Base-by-base conservation (phyloP, 345 rosid genomes). In the Sonneratia caseolaris region DNA sequence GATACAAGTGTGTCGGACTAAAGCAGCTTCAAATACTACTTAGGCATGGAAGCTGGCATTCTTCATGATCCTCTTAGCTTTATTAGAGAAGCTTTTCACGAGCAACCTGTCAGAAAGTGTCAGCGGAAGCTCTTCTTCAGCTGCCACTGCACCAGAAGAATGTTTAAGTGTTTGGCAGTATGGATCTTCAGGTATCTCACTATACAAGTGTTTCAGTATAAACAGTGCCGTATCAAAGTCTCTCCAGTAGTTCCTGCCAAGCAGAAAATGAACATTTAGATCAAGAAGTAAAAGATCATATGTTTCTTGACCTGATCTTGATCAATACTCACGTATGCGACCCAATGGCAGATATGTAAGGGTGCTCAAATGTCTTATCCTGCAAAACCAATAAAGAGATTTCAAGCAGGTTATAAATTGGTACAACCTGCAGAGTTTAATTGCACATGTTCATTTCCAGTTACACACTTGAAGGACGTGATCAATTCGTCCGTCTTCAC, bases 361-460 rank as follows among this genome's bases (percentile, higher is more conserved):
- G 93, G 84, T 95, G 99, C 76, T 89, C 90, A 75, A 95, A 88
- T 78, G 98, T 90, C 79, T 90, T 90, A 73, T 89, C 97, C 97
- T 89, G 88, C 82, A 81, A 68, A 51, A 51, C 21, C 47, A 55
- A 36, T 27, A 38, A 37, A 56, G 37, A 38, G 49, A 15, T 56
- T 70, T 70, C 73, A 2, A 51, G 8, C 15, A 66, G 61, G 27
- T 35, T 40, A n/a, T 27, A 32, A 67, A 0, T 61, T 16, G 64
- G 49, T 36, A 35, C 32, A 11, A 27, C 22, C 65, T 45, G 42
- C 48, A 48, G 32, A 24, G 40, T 11, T 35, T 38, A 3, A 37
- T 56, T 11, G 42, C 47, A 35, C 35, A 35, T 37, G 72, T 37
- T 37, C 35, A 38, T 70, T 36, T n/a, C 19, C 66, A 69, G 70